Evolutionary conservation across 2,329 filamentous ascomycete genomes (phyloP), one percentile per base, ranked within the genome.

Genomic region (Aspergillus ochraceus): DNA sequence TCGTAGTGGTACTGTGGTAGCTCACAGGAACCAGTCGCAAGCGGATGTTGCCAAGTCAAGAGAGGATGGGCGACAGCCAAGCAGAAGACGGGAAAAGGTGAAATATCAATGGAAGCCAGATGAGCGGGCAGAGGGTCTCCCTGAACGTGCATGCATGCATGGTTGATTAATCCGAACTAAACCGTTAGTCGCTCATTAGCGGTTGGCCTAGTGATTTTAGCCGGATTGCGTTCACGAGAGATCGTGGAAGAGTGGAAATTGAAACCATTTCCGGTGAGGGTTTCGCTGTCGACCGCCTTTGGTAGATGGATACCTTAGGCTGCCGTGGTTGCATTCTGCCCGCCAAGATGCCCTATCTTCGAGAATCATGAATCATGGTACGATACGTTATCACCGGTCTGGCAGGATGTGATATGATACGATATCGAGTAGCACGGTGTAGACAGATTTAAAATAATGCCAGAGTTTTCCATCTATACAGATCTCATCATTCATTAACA

Each of bases 21-120:
- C 14, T 46, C 6, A 9, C 45, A 47, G 56, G 36, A 55, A 59
- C 53, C 49, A 52, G 55, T 52, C 52, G 47, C 54, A 58, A 58
- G 55, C 55, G 55, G 55, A 49, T 55, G 52, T 58, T 58, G 59
- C 59, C 59, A 58, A 60, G 55, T 55, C 55, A 49, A 58, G 54
- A n/a, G 39, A 57, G 30, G 26, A 32, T 45, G 30, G 49, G 22
- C 46, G 17, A 24, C 45, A 47, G 45, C 45, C 45, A 49, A 49
- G 54, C 49, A 51, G 49, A 10, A 4, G 45, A 49, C 26, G 32
- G 30, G 26, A 36, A 56, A 14, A 45, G 32, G 49, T 14, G 17
- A 39, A 42, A 50, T 22, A 24, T 50, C 30, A 42, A 22, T 39
- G 6, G n/a, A 19, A 30, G 12, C 29, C 20, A 50, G 30, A 10